Percentiles rank a stretch among this genome's conserved stretches.
These are phyloP conservation scores for Trichoderma sp. DNA, from an alignment of 2,329 filamentous ascomycete genomes.

Conservation along the genomic window DNA sequence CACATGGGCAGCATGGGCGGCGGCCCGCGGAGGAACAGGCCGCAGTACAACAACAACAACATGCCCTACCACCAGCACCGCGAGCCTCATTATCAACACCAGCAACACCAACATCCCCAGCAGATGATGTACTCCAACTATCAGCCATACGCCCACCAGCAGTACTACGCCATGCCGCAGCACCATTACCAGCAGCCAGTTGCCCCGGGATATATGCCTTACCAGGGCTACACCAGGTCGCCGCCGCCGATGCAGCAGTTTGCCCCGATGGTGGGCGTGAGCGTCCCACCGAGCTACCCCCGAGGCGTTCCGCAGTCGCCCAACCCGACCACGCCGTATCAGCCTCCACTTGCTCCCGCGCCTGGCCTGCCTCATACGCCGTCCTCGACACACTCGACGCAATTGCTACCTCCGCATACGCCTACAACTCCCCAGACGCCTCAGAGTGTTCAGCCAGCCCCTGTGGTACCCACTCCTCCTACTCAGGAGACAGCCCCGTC, in stretches of 20 bases:
- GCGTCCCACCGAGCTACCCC: slow-evolving; percentile 52
- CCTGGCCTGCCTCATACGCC: slow-evolving; percentile 55
- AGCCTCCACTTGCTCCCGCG: slow-evolving; percentile 53
- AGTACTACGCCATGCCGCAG: slow-evolving; percentile 59
- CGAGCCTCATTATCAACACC: background rate
- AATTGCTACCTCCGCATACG: slow-evolving; percentile 49
- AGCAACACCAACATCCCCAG: slow-evolving; percentile 41
- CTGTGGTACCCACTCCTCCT: slow-evolving; percentile 33
- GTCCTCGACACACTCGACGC: slow-evolving; percentile 56
- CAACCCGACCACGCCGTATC: slow-evolving; percentile 60
- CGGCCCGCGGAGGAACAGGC: slow-evolving; percentile 45
- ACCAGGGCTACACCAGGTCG: slow-evolving; percentile 54
- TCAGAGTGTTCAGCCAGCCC: slow-evolving; percentile 35
- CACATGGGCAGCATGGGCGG: slow-evolving; percentile 35
- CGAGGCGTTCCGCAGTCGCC: slow-evolving; percentile 56
- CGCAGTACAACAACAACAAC: slow-evolving; percentile 39
- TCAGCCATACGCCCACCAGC: slow-evolving; percentile 53
- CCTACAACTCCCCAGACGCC: slow-evolving; percentile 51
- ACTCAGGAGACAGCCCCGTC: slow-evolving; percentile 11
- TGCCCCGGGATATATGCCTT: slow-evolving; percentile 55
- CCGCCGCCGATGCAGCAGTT: slow-evolving; percentile 60
- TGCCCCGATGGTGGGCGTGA: slow-evolving; percentile 55
- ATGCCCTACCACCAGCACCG: slow-evolving; percentile 42
- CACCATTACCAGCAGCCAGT: slow-evolving; percentile 57
- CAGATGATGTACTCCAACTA: slow-evolving; percentile 57